Base-by-base conservation (phyloP, 179 eudicot genomes). In the Beta lomatogona region DNA sequence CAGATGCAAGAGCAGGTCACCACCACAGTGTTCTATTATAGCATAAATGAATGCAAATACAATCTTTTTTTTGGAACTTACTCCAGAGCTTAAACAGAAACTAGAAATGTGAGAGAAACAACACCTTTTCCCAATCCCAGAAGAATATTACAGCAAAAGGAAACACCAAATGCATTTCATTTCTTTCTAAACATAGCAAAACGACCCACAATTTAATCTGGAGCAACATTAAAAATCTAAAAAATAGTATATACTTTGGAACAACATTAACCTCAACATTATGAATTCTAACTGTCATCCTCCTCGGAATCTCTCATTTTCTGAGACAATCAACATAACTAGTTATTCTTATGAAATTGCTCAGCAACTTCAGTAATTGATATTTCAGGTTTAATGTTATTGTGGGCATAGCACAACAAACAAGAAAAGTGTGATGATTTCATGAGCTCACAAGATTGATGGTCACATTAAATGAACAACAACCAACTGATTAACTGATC, bases 1-100 rank as follows among this genome's bases (percentile, higher is more conserved):
- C 86, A 91, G 85, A 88, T 81, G 83, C 89, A 88, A 85, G 82
- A 84, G 77, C 77, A 80, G 79, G 85, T 86, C 86, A 87, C 81
- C 83, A 88, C 85, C 79, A 66, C 55, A 85, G 77, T 79, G 77
- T 82, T 82, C 81, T 80, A 77, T 25, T 63, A 48, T 65, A 77
- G 14, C 69, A 59, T 41, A 9, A 60, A 71, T 22, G 55, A 75
- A 82, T 55, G 36, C 36, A 36, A 53, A 36, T 54, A 52, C 31
- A 70, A 48, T 9, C 16, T 28, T 57, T 11, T 28, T 25, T 25
- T 25, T 58, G 52, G 15, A 9, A 59, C 25, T 70, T 41, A 50
- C 1, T 31, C 73, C 59, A 18, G 31, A 48, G 9, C 53, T 25
- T 16, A 4, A 64, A 36, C 28, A 10, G 13, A 63, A 69, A 54